Base-by-base conservation (phyloP, 768 basidiomycete genomes). In the Glaciozyma antarctica region DNA sequence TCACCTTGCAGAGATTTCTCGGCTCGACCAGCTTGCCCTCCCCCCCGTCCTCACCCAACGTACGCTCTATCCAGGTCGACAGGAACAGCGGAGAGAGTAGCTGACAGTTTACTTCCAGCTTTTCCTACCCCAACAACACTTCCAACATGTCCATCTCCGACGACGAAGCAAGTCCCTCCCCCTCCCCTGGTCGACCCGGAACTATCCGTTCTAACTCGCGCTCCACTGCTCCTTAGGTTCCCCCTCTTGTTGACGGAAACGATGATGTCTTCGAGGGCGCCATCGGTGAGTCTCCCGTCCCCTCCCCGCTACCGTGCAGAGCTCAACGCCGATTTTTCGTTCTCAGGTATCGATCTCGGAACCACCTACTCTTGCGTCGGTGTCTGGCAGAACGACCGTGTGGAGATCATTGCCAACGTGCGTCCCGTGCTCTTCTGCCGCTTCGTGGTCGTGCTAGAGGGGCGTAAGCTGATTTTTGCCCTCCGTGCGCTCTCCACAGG, bases 331-430 rank as follows among this genome's bases (percentile, higher is more conserved):
- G 19, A 44, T n/a, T 21, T 43, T 53, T 48, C 51, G 57, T 58
- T 62, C 59, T 22, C 47, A 71, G 70, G 69, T 61, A 71, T 71
- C 67, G 70, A 71, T 49, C 61, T 71, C 60, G 70, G 70, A 62
- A 71, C 70, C 69, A 98, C 93, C 73, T 98, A 97, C 85, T 94
- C 91, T 56, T 98, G 93, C 78, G 94, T 97, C 74, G 94, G 91
- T 81, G 92, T 98, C 76, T 97, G 93, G 93, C 90, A 94, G 84
- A 92, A 95, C 79, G 94, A 98, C 84, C 91, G 94, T 75, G 93
- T 98, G 75, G 93, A 98, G 79, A 97, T 97, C 82, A 97, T 97
- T 77, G 76, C 70, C 66, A 71, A 70, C 69, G 69, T 70, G 62
- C 48, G 16, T 59, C n/a, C 5, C 0, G 5, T 9, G 32, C 32